Conservation (phyloP, 73 alveolate genomes). For the Diophrys appendiculata region DNA sequence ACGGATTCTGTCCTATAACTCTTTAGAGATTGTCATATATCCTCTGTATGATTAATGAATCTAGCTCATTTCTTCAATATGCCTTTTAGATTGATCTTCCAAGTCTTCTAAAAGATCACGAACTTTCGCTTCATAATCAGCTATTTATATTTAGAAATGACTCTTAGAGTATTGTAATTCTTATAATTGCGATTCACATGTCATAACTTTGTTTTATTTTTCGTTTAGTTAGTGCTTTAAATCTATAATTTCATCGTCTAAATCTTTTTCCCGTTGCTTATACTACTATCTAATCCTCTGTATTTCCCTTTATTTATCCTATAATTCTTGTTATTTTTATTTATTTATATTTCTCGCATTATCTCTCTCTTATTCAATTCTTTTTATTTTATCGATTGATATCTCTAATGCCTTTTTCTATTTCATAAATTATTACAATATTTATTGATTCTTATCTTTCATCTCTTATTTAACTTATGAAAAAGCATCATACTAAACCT, state of each 20-base stretch:
- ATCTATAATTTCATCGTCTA: no score
- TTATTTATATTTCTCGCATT: no score
- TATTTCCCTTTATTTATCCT: not conserved
- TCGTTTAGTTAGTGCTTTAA: no score
- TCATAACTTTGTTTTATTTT: no score
- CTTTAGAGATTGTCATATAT: not conserved
- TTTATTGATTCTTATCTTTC: no score
- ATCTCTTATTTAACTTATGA: not conserved
- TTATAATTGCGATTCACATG: no score
- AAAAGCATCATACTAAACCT: not conserved
- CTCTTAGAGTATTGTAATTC: no score
- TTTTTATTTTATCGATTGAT: not conserved
- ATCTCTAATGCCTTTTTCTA: not conserved
- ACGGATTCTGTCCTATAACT: slow-evolving; percentile 24
- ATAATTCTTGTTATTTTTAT: not conserved
- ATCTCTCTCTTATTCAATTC: not conserved
- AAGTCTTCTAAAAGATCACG: slow-evolving; percentile 20
- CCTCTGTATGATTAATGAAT: slow-evolving; percentile 46
- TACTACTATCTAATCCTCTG: no score
- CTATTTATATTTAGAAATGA: no score
- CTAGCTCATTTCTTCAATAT: slow-evolving; percentile 36
- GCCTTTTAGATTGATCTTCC: slow-evolving; percentile 46
- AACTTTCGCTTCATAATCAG: slow-evolving; percentile 42
- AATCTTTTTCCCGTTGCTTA: no score
- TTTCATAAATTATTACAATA: not conserved